Evolutionary conservation across 306 rosid species (phyloP), one percentile per base, ranked within the genome.

Genomic region (Gleditsia sinensis): DNA sequence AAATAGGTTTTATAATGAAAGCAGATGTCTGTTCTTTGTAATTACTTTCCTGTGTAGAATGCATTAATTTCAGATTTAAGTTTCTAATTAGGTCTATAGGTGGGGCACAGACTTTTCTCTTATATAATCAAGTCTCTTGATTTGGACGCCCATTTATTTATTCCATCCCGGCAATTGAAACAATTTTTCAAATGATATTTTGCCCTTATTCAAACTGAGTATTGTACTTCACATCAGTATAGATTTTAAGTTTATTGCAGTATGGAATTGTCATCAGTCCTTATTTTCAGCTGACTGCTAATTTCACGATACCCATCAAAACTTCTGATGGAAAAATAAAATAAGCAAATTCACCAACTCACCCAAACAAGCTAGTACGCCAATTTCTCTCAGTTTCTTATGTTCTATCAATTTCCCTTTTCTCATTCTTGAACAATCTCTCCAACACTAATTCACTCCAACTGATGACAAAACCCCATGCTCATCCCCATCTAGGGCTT

Each of bases 21-120:
- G 54, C 49, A 9, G 23, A 69, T 73, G 79, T 73, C 40, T 78
- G 78, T 67, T 61, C 72, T 80, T 70, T 76, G 82, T 68, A 63
- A 76, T 74, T 36, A 75, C 78, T 62, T 12, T 43, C 56, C 55
- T 75, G 59, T 62, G 68, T 67, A 71, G 78, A 68, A 81, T 50
- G 43, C 70, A 30, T 71, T 36, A 56, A 0, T 72, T 36, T 55
- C 67, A 36, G 80, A 69, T 65, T 68, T 37, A 67, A 33, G 42
- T 6, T 43, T 75, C 53, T 67, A 72, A 67, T 58, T 66, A 34
- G 61, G 67, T 27, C 16, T 57, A 10, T 61, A 67, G 46, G 0
- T 14, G 37, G 60, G 23, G 67, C 51, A 69, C 43, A 59, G 48
- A 69, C 69, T 63, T 49, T 20, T 64, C 74, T 43, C 34, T 67